Evolutionary conservation across 164 flowering plant genomes (phyloP), one percentile per base, ranked within the genome.

Genomic region (Berberis thunbergii): DNA sequence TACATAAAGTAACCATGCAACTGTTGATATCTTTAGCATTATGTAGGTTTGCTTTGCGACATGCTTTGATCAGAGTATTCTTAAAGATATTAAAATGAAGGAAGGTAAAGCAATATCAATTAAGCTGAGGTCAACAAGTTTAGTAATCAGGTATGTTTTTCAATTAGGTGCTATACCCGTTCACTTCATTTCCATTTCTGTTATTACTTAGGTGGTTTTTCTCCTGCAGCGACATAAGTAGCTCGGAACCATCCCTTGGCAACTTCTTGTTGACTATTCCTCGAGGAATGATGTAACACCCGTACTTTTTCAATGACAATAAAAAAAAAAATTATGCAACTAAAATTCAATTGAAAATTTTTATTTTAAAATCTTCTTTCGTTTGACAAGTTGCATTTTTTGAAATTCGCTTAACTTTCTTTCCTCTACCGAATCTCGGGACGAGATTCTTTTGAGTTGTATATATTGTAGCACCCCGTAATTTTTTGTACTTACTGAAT

Each of bases 31-130:
- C 45, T 49, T 48, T 59, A 67, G 48, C 39, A 44, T 42, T 1
- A 10, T 68, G 58, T 62, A 74, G 76, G 73, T 70, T 40, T 74
- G 76, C 67, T 74, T 74, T 66, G 76, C 76, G 9, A 70, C 76
- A 63, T 74, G 76, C 76, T 74, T 74, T 64, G 76, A 74, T 64
- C 73, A 63, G 61, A 70, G 61, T 57, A 67, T 74, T 64, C 64
- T 74, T 56, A 63, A 50, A 65, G 62, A 64, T 63, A 73, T 74
- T 6, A 70, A 60, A 56, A 55, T 62, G 63, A 74, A 74, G 71
- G 73, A 74, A 67, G 76, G 76, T n/a, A 74, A 67, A 61, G 69
- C 71, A 41, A 64, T 74, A 42, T 70, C 64, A 6, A 42, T 74
- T 26, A 60, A 52, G 54, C 49, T 60, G 7, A 70, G 63, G 49